Evolutionary conservation across 2,329 filamentous ascomycete species (phyloP), one percentile per base, ranked within the genome.

Genomic region (Fusarium paranaense): DNA sequence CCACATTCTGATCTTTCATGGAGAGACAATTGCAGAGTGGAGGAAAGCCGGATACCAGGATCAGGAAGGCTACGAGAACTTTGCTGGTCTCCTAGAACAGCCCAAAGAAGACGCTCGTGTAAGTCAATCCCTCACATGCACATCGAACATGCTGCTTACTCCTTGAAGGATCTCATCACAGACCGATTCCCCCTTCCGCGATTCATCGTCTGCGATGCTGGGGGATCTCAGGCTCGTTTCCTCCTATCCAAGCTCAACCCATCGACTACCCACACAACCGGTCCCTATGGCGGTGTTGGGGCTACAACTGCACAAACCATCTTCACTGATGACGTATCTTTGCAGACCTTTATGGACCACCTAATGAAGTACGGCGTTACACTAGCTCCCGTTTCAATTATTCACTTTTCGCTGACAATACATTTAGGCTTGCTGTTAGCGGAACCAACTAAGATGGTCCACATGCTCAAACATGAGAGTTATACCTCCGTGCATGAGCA

Each of bases 311-410:
- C 96, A 10, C 97, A 99, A 84, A 99, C 97, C 6, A 99, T 99
- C 79, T 99, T 99, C 86, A 99, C 97, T 1, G 97, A 99, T 80
- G 97, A 99, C 83, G 97, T 99, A 64, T 98, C 95, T 64, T 86
- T 99, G 81, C 96, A 98, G 84, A 98, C 96, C 2, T 99, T 99
- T 82, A 99, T 99, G 97, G 97, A 99, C 80, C 95, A 98, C 85
- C 87, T 99, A 82, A 99, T 99, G 97, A 99, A 99, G 94, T 95
- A 88, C 85, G 92, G 25, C 56, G 14, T 5, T 16, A 25, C 25
- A 18, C n/a, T 33, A 25, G 10, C 37, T n/a, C 4, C 11, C 11
- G 9, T 47, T 14, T 25, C 9, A 11, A 22, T 40, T 20, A 4
- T 22, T n/a, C 38, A 37, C 14, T 52, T n/a, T 13, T 40, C 5